A percentile compares a stretch with the other conserved stretches of the same genome.
These are phyloP conservation scores for Leishmania turanica DNA, from an alignment of 208 protist species.

Conservation along the genomic window DNA sequence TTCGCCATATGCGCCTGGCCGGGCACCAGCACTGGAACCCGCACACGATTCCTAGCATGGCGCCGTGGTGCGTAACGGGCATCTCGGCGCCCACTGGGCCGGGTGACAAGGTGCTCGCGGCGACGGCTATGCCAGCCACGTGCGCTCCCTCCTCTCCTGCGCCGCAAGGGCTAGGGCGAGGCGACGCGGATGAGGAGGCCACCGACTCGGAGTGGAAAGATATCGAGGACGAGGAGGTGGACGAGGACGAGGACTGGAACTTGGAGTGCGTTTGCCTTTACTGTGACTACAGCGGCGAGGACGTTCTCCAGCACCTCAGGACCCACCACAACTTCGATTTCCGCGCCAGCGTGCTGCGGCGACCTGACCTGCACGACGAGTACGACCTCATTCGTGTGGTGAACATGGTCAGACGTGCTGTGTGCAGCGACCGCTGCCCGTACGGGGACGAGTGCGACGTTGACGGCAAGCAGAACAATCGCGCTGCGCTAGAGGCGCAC, in stretches of 20 bases:
- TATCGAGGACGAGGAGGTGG: slow-evolving; percentile 44
- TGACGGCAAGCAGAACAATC: slow-evolving; percentile 27
- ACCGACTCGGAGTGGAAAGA: slow-evolving; percentile 29
- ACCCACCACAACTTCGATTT: slow-evolving; percentile 64
- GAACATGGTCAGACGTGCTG: slow-evolving; percentile 65
- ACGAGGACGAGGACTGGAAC: slow-evolving; percentile 60
- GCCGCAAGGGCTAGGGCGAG: neutral
- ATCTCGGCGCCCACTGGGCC: neutral
- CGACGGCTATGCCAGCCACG: neutral
- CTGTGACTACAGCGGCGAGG: slow-evolving; percentile 44
- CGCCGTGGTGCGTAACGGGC: slow-evolving; percentile 39
- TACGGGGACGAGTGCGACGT: slow-evolving; percentile 24
- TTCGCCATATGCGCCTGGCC: slow-evolving; percentile 23
- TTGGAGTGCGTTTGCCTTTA: slow-evolving; percentile 65
- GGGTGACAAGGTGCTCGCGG: neutral
- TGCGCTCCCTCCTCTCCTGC: neutral
- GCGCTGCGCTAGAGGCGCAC: slow-evolving; percentile 52
- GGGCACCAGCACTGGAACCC: slow-evolving; percentile 55
- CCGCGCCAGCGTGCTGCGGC: slow-evolving; percentile 30
- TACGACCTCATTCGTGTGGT: slow-evolving; percentile 83
- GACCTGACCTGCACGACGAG: slow-evolving; percentile 54
- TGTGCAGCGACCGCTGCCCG: slow-evolving; percentile 35
- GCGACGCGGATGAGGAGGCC: slow-evolving; percentile 25
- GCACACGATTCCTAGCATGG: slow-evolving; percentile 47
- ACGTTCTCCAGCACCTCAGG: slow-evolving; percentile 62